phyloP scores from a whole-genome alignment of 2,329 filamentous ascomycete species.

The Fusarium bulbicola region DNA sequence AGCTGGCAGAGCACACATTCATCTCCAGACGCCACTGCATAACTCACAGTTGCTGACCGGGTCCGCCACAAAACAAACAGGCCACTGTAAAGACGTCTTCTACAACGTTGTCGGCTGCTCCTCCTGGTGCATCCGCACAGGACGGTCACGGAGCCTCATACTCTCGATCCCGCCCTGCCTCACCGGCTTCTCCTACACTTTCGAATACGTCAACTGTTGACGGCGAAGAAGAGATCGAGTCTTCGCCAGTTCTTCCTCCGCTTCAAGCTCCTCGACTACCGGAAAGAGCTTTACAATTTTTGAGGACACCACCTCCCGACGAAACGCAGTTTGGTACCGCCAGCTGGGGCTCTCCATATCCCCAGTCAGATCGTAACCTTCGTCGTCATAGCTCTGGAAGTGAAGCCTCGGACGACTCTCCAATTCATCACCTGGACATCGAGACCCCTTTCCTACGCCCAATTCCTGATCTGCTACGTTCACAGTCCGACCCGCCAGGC shows the following conservation, averaged over 20 bases:
- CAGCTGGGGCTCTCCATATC: slow-evolving; percentile 93
- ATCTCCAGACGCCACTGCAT: slow-evolving; percentile 37
- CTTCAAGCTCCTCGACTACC: slow-evolving; percentile 68
- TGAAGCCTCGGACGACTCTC: slow-evolving; percentile 67
- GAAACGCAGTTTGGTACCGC: slow-evolving; percentile 70
- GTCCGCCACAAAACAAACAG: slow-evolving; percentile 40
- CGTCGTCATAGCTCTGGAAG: slow-evolving; percentile 65
- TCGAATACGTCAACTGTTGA: slow-evolving; percentile 71
- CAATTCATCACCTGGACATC: slow-evolving; percentile 69
- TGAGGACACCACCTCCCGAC: slow-evolving; percentile 62
- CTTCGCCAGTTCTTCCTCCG: slow-evolving; percentile 66
- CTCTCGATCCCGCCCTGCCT: slow-evolving; percentile 46
- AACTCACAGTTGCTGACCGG: slow-evolving; percentile 40
- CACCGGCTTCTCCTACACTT: slow-evolving; percentile 66
- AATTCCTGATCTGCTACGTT: slow-evolving; percentile 55
- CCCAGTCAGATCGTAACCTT: slow-evolving; percentile 66
- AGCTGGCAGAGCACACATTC: slow-evolving; percentile 35
- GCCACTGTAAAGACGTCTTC: slow-evolving; percentile 65
- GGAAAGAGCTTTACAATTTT: slow-evolving; percentile 62
- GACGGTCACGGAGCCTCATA: slow-evolving; percentile 58
- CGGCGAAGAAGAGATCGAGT: slow-evolving; percentile 62
- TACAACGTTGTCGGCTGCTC: slow-evolving; percentile 56
- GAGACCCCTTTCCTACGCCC: slow-evolving; percentile 70
- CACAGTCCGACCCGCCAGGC: slow-evolving; percentile 41
- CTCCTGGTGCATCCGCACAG: slow-evolving; percentile 70